A percentile compares a stretch with the other conserved stretches of the same genome.
Evolutionary conservation across 139 green algal species (phyloP).

Genomic region (Auxenochlorella pyrenoidosa): DNA sequence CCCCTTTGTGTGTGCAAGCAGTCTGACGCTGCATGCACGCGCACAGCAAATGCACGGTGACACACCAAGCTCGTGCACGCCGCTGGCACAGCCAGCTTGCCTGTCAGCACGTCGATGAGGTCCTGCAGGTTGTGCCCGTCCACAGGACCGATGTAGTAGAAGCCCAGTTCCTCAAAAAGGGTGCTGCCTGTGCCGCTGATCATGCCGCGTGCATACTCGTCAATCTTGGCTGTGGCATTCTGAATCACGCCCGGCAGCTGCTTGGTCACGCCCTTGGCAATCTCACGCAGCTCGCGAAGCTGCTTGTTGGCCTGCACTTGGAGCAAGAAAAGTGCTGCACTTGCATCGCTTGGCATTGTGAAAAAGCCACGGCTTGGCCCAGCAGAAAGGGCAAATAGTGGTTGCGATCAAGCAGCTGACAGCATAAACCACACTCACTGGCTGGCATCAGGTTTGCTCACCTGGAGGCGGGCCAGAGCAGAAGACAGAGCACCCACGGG

Average conservation of each 20-base stretch:
- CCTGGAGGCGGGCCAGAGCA: slow-evolving; percentile 88
- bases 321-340: too few species aligned
- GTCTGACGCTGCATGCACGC: not conserved
- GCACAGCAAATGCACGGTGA: not conserved
- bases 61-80: not conserved
- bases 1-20: not conserved
- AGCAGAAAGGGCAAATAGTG: not conserved
- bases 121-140: slow-evolving; percentile 97
- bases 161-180: slow-evolving; percentile 98
- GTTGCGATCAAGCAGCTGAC: too few species aligned
- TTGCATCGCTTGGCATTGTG: too few species aligned
- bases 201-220: slow-evolving; percentile 99
- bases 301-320: slow-evolving; percentile 84
- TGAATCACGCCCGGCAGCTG: slow-evolving; percentile 91
- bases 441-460: not conserved
- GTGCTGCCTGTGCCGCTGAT: slow-evolving; percentile 94
- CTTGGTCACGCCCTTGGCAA: slow-evolving; percentile 98
- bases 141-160: slow-evolving; percentile 99
- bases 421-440: not conserved
- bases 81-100: slow-evolving; percentile 30
- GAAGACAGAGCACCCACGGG: slow-evolving; percentile 95
- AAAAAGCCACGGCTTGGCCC: not conserved
- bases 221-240: slow-evolving; percentile 97
- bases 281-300: slow-evolving; percentile 96
- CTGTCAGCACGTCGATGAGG: slow-evolving; percentile 84